Percentiles rank a stretch among this genome's conserved stretches.
phyloP scores from a whole-genome alignment of 345 rosid genomes.

The Microcos paniculata region DNA sequence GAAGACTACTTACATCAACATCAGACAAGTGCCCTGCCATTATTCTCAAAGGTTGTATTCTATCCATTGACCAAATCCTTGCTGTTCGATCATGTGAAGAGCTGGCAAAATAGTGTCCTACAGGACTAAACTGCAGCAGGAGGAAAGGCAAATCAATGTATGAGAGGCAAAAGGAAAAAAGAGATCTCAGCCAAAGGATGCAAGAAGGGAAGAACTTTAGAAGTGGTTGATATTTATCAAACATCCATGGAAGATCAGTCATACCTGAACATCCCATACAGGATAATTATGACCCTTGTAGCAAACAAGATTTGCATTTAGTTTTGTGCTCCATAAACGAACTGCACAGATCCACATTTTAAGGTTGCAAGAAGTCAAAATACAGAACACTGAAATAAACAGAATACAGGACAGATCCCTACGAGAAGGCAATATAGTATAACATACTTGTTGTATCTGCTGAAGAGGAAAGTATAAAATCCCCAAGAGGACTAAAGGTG shows the following conservation, averaged over 20 bases:
- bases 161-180: conserved; percentile 19
- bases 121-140: conserved; percentile 85
- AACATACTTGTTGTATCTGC: conserved; percentile 88
- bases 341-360: conserved; percentile 42
- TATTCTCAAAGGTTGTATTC: conserved; percentile 87
- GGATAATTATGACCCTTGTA: conserved; percentile 99
- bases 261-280: conserved; percentile 99
- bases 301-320: conserved; percentile 95
- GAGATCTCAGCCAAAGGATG: background rate
- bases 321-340: conserved; percentile 92
- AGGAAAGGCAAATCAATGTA: conserved; percentile 9
- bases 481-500: conserved; percentile 85
- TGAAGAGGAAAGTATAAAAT: conserved; percentile 85
- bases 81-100: conserved; percentile 97
- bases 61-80: conserved; percentile 93
- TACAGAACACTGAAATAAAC: background rate
- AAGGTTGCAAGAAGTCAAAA: background rate
- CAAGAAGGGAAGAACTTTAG: background rate
- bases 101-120: conserved; percentile 92
- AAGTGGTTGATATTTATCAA: conserved; percentile 6
- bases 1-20: conserved; percentile 70
- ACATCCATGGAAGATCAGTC: background rate
- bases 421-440: background rate
- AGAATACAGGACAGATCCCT: background rate
- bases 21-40: conserved; percentile 99